Percentiles rank a stretch among this genome's conserved stretches.
These are phyloP conservation scores for Aspergillus carlsbadensis DNA, from an alignment of 495 filamentous ascomycete species.

Conservation along the genomic window DNA sequence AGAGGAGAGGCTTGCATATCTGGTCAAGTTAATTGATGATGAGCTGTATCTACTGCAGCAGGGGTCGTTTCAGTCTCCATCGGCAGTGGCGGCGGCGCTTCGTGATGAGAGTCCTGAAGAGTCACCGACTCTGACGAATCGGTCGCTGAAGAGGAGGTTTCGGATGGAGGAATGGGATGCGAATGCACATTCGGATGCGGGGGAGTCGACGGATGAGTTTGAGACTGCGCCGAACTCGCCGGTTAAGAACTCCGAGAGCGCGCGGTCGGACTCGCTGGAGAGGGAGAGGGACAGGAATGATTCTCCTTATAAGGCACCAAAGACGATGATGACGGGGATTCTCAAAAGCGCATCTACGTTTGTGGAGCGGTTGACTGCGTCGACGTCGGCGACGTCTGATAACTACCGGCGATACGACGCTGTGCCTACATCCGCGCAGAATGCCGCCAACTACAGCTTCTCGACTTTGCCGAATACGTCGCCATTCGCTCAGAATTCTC, in stretches of 20 bases:
- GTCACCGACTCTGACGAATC: neutral
- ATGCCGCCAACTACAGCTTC: conserved; percentile 25
- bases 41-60: conserved; percentile 27
- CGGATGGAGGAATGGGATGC: too few species aligned
- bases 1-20: conserved; percentile 24
- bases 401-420: conserved; percentile 20
- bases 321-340: neutral
- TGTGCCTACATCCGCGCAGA: neutral
- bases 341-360: conserved; percentile 16
- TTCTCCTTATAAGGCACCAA: conserved; percentile 10
- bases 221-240: conserved; percentile 44
- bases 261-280: conserved; percentile 1
- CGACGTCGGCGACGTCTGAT: conserved; percentile 7
- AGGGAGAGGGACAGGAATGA: too few species aligned
- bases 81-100: neutral
- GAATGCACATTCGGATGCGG: conserved; percentile 9
- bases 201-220: conserved; percentile 31
- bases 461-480: conserved; percentile 17
- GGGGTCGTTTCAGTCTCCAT: conserved; percentile 7
- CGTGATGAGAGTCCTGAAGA: neutral
- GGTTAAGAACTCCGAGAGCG: conserved; percentile 12
- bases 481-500: conserved; percentile 22
- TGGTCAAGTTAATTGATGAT: conserved; percentile 28
- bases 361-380: conserved; percentile 23
- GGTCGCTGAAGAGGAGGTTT: conserved; percentile 26